Conservation (phyloP, 129 eudicot species). For the Cynara cardunculus region DNA sequence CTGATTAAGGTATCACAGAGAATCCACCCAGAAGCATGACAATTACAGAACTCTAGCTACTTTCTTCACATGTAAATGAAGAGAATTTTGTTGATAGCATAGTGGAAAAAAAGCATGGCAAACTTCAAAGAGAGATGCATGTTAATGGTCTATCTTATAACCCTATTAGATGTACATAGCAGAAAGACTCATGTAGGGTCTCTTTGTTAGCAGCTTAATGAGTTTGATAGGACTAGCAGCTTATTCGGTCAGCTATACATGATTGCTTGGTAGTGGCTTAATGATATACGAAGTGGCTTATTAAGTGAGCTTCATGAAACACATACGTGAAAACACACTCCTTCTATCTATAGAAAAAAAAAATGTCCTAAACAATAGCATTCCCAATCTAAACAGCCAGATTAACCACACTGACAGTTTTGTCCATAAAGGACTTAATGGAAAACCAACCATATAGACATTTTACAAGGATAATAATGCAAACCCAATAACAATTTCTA, state of each 20-base stretch:
- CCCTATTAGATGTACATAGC: background rate
- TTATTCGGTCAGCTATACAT: no score
- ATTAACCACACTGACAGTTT: no score
- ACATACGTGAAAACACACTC: no score
- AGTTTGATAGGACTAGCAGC: no score
- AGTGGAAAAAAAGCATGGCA: background rate
- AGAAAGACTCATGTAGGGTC: background rate
- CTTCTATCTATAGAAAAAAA: no score
- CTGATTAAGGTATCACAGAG: constrained; percentile 43
- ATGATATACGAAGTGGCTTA: no score
- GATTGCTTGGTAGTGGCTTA: no score
- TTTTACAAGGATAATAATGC: background rate
- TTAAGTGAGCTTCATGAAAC: no score
- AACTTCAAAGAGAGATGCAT: background rate
- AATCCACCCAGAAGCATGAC: background rate
- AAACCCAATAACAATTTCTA: background rate
- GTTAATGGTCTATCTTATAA: background rate
- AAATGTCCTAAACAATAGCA: no score
- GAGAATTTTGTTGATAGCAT: background rate
- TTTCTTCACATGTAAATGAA: background rate
- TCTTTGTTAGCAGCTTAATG: no score
- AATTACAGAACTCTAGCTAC: background rate
- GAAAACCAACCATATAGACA: background rate
- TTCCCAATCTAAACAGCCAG: no score
- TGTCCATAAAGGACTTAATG: no score